Evolutionary conservation across 2,329 filamentous ascomycete species (phyloP).

Genomic region (Thermochaetoides dissita): DNA sequence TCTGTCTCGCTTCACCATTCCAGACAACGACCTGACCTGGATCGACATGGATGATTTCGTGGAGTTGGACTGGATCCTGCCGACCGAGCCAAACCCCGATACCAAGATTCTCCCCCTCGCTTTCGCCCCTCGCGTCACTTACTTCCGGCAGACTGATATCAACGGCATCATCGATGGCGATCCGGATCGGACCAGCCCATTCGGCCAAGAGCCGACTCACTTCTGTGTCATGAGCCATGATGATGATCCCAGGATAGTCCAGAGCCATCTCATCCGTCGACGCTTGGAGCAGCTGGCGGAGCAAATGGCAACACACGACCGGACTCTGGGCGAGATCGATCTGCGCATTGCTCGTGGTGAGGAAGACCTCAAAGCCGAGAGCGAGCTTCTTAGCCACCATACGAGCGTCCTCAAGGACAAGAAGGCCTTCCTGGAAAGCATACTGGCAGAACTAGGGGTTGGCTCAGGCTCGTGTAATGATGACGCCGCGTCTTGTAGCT

Average conservation of each 20-base stretch:
- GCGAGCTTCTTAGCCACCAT: slow-evolving; percentile 45
- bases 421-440: slow-evolving; percentile 42
- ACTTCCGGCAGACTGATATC: slow-evolving; percentile 94
- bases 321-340: slow-evolving; percentile 62
- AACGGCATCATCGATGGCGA: slow-evolving; percentile 67
- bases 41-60: slow-evolving; percentile 99
- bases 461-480: slow-evolving; percentile 18
- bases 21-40: slow-evolving; percentile 90
- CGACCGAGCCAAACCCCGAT: slow-evolving; percentile 76
- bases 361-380: slow-evolving; percentile 38
- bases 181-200: slow-evolving; percentile 68
- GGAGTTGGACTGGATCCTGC: slow-evolving; percentile 90
- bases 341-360: slow-evolving; percentile 44
- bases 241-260: slow-evolving; percentile 77
- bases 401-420: slow-evolving; percentile 43
- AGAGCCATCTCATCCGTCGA: slow-evolving; percentile 69
- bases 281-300: slow-evolving; percentile 64
- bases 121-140: slow-evolving; percentile 88
- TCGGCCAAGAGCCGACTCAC: slow-evolving; percentile 87
- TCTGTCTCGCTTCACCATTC: slow-evolving; percentile 83
- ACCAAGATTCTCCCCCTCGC: slow-evolving; percentile 89
- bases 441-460: slow-evolving; percentile 36
- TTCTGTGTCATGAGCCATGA: slow-evolving; percentile 88
- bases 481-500: too few relatives aligned
- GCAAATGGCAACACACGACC: slow-evolving; percentile 63